Conservation (phyloP, 768 basidiomycete species). For the Trametes sanguinea region DNA sequence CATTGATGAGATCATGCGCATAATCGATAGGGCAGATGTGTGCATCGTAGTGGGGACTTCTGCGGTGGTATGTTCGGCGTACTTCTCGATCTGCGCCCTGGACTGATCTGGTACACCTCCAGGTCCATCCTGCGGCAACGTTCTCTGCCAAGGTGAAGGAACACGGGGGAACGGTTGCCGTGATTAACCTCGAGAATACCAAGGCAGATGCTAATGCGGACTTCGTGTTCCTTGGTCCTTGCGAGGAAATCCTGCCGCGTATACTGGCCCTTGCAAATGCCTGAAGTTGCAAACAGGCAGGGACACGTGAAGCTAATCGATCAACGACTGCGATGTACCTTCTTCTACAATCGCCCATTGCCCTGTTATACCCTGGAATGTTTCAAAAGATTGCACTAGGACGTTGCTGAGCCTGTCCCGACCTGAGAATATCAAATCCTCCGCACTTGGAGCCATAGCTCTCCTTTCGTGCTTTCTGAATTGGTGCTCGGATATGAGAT, state of each 20-base stretch:
- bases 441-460: conserved; percentile 28
- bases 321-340: too few relatives aligned
- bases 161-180: conserved; percentile 38
- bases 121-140: conserved; percentile 40
- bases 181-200: conserved; percentile 36
- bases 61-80: conserved; percentile 31
- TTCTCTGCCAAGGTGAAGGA: conserved; percentile 27
- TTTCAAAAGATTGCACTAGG: too few relatives aligned
- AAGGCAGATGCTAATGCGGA: conserved; percentile 43
- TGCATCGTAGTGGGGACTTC: conserved; percentile 42
- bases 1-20: conserved; percentile 30
- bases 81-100: not conserved
- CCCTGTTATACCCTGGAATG: too few relatives aligned
- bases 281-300: not conserved
- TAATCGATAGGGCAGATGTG: conserved; percentile 35
- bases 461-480: conserved; percentile 15
- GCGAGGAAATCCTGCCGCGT: conserved; percentile 46
- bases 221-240: conserved; percentile 52
- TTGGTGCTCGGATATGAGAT: conserved; percentile 30
- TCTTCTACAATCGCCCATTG: too few relatives aligned
- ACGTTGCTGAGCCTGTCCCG: too few relatives aligned
- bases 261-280: conserved; percentile 35
- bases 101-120: not conserved
- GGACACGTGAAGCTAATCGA: too few relatives aligned
- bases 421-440: not conserved